Conservation (phyloP, 768 basidiomycete genomes). For the Tylopilus balloui region DNA sequence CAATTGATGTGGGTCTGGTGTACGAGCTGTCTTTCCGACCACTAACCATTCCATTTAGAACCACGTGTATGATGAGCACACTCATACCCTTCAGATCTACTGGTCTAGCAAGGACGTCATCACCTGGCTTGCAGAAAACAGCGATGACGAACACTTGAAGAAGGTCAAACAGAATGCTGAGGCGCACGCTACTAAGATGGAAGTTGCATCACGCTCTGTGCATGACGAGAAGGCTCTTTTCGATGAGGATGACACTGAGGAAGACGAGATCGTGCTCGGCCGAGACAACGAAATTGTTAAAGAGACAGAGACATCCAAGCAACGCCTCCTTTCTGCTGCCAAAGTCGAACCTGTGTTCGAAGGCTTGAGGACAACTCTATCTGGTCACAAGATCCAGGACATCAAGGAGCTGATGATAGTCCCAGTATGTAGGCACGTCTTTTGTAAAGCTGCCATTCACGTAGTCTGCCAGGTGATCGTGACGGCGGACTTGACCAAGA, state of each 20-base stretch:
- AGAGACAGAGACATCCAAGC: constrained; percentile 63
- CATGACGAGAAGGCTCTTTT: constrained; percentile 87
- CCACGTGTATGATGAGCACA: constrained; percentile 94
- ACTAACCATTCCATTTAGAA: constrained; percentile 52
- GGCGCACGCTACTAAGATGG: constrained; percentile 88
- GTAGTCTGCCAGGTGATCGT: constrained; percentile 69
- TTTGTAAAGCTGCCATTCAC: constrained; percentile 3
- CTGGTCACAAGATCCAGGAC: constrained; percentile 94
- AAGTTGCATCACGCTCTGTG: constrained; percentile 77
- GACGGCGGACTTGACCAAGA: constrained; percentile 92
- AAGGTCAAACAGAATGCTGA: constrained; percentile 92
- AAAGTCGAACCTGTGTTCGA: constrained; percentile 80
- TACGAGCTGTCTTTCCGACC: neutral
- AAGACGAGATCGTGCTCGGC: constrained; percentile 77
- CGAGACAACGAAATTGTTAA: constrained; percentile 42
- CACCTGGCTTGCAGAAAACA: constrained; percentile 90
- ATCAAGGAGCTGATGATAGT: constrained; percentile 91
- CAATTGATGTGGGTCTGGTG: constrained; percentile 71
- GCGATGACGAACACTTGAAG: constrained; percentile 92
- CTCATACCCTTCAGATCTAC: constrained; percentile 88
- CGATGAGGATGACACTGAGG: constrained; percentile 79
- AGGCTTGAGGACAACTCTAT: constrained; percentile 63
- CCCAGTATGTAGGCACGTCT: constrained; percentile 54
- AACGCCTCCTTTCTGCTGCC: constrained; percentile 70
- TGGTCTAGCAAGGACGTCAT: constrained; percentile 96